A percentile compares a stretch with the other conserved stretches of the same genome.
Conservation (phyloP, 1,139 yeast species). For the Scheffersomyces quercinus region DNA sequence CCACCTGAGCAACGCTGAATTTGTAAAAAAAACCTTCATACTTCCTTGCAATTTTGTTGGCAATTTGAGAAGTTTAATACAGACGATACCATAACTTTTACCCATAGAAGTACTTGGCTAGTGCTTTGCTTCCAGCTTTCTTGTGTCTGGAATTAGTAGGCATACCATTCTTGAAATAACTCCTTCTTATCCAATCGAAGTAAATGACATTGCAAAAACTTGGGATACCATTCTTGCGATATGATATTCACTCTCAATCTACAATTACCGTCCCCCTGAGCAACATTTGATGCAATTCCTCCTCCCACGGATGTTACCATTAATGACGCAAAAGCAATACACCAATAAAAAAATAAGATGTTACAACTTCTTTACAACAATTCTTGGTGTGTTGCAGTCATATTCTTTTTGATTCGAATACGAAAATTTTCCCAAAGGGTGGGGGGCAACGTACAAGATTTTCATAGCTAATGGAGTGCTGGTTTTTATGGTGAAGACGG, state of each 20-base stretch:
- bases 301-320: constrained; percentile 82
- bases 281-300: constrained; percentile 67
- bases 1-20: constrained; percentile 39
- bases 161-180: constrained; percentile 31
- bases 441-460: too few species aligned
- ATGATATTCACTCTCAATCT: constrained; percentile 68
- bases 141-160: neutral
- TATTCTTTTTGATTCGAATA: too few species aligned
- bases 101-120: constrained; percentile 42
- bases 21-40: constrained; percentile 34
- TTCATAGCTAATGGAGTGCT: too few species aligned
- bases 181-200: constrained; percentile 53
- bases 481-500: too few species aligned
- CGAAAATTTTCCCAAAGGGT: too few species aligned
- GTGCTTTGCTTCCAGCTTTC: constrained; percentile 15
- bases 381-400: too few species aligned
- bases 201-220: constrained; percentile 69
- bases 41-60: constrained; percentile 22
- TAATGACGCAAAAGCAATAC: constrained; percentile 65
- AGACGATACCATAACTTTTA: constrained; percentile 39
- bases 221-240: constrained; percentile 82
- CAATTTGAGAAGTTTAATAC: constrained; percentile 29
- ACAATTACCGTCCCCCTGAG: constrained; percentile 34
- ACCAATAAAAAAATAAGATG: constrained; percentile 69
- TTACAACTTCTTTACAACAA: constrained; percentile 32